Conservation (phyloP, 495 filamentous ascomycete genomes). For the Daldinia grandis region DNA sequence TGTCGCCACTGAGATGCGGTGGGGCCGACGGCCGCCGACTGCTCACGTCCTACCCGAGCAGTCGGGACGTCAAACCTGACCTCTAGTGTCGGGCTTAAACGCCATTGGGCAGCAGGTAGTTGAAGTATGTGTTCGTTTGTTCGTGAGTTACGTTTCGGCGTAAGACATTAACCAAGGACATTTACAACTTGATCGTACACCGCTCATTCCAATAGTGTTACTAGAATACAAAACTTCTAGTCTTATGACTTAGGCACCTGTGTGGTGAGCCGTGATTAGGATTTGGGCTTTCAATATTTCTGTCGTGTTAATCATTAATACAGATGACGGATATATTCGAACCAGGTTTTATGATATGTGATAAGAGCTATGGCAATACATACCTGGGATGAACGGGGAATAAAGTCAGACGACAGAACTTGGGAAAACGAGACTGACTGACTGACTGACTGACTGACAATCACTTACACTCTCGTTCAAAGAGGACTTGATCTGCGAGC, state of each 20-base stretch:
- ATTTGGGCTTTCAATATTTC: background rate
- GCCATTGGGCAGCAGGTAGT: background rate
- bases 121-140: too few relatives aligned
- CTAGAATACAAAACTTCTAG: background rate
- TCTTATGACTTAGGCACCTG: too few relatives aligned
- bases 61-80: conserved; percentile 29
- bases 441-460: background rate
- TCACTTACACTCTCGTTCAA: background rate
- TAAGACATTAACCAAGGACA: background rate
- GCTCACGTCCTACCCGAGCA: conserved; percentile 24
- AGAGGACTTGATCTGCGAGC: background rate
- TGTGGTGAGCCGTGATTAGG: background rate
- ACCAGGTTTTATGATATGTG: background rate
- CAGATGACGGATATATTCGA: background rate
- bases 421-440: too few relatives aligned
- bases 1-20: background rate
- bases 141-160: conserved; percentile 9
- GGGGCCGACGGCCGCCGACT: conserved; percentile 1
- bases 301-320: background rate
- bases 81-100: conserved; percentile 9
- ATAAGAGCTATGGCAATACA: background rate
- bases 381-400: too few relatives aligned
- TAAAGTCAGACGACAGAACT: background rate
- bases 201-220: conserved; percentile 3
- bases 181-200: conserved; percentile 8